These are phyloP conservation scores for Ganoderma lingzhi DNA, from an alignment of 1,284 basidiomycete genomes.

Conservation along the genomic window DNA sequence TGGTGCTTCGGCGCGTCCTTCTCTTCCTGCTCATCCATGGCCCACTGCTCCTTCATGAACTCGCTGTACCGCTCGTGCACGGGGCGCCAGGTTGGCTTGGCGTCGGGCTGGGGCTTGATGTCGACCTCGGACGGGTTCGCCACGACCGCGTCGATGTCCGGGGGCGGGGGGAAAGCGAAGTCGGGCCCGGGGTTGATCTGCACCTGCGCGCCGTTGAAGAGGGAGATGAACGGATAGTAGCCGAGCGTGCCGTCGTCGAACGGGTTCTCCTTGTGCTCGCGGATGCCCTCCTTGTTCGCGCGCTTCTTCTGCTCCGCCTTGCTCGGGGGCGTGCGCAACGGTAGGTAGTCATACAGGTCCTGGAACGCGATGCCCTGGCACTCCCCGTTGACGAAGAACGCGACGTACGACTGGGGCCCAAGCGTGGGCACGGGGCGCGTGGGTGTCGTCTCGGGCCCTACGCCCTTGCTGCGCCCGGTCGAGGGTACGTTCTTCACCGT, in stretches of 20 bases:
- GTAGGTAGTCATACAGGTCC: conserved; percentile 92
- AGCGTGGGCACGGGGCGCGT: conserved; percentile 80
- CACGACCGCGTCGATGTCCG: conserved; percentile 74
- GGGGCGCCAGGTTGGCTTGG: conserved; percentile 71
- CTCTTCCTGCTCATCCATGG: conserved; percentile 73
- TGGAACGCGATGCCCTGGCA: conserved; percentile 88
- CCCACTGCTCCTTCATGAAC: conserved; percentile 82
- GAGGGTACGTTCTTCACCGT: conserved; percentile 70
- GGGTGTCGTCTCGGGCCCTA: conserved; percentile 45
- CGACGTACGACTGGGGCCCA: conserved; percentile 73
- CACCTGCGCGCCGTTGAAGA: conserved; percentile 92
- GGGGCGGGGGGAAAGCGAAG: conserved; percentile 82
- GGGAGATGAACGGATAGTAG: conserved; percentile 94
- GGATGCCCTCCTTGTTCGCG: conserved; percentile 65
- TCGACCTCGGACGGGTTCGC: conserved; percentile 39
- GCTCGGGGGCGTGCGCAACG: conserved; percentile 71
- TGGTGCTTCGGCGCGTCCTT: conserved; percentile 50
- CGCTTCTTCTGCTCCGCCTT: conserved; percentile 62
- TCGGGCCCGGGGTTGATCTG: conserved; percentile 88
- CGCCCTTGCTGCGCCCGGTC: conserved; percentile 39
- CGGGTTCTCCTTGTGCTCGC: conserved; percentile 81
- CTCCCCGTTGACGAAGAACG: conserved; percentile 94
- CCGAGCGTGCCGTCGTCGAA: conserved; percentile 96
- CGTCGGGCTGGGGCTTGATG: conserved; percentile 41
- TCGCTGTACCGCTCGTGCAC: conserved; percentile 81